phyloP scores from a whole-genome alignment of 1,284 basidiomycete genomes.

The Tylopilus orsonianus region DNA sequence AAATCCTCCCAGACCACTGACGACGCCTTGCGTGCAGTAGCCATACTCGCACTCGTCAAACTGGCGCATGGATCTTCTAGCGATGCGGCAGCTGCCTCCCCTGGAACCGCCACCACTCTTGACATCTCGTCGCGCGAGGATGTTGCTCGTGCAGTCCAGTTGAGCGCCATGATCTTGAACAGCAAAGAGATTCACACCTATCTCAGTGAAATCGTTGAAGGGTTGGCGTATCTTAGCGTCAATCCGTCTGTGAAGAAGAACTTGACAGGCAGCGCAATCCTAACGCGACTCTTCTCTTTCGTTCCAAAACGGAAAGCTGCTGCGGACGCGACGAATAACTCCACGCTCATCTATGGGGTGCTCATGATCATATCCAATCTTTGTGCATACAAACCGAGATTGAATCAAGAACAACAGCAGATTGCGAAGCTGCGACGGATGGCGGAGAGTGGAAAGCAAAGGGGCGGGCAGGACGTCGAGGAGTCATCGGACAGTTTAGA shows the following conservation, averaged over 20 bases:
- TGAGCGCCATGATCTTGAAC: conserved; percentile 57
- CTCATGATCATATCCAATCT: conserved; percentile 76
- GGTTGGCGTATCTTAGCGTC: conserved; percentile 76
- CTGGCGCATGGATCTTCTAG: conserved; percentile 56
- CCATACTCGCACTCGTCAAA: conserved; percentile 78
- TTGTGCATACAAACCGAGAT: conserved; percentile 62
- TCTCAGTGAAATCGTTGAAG: conserved; percentile 72
- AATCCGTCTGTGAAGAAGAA: conserved; percentile 65
- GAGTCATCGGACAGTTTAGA: conserved; percentile 43
- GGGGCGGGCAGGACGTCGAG: conserved; percentile 20
- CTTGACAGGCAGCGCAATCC: conserved; percentile 59
- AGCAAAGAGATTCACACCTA: conserved; percentile 40
- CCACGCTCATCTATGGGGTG: conserved; percentile 72
- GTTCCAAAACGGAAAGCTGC: conserved; percentile 49
- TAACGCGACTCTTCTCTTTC: conserved; percentile 62
- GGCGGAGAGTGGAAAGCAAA: conserved; percentile 51
- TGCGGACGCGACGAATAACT: conserved; percentile 33
- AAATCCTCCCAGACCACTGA: conserved; percentile 52
- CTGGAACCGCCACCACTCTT: conserved; percentile 26
- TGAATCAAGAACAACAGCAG: conserved; percentile 79
- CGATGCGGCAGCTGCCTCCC: conserved; percentile 43
- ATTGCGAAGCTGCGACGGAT: conserved; percentile 75
- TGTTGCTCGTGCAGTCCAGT: conserved; percentile 49
- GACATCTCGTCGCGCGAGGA: conserved; percentile 39
- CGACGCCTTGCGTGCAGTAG: conserved; percentile 53